phyloP scores from a whole-genome alignment of 192 early-diverging fungal species.

The Coemansia sp. region DNA sequence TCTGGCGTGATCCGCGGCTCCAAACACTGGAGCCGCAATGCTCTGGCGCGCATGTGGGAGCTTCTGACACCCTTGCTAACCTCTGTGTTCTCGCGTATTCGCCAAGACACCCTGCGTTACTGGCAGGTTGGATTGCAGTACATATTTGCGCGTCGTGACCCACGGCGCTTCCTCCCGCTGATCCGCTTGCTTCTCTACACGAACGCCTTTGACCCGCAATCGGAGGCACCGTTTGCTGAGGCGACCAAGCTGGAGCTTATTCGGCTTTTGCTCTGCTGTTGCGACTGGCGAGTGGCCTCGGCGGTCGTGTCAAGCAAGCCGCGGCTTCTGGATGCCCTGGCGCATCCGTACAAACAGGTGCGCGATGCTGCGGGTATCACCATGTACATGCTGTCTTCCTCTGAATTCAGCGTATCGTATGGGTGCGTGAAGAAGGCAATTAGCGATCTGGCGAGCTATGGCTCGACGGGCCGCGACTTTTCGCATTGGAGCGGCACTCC shows the following conservation, averaged over 20 bases:
- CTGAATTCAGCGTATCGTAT: constrained; percentile 60
- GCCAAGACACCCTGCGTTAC: constrained; percentile 69
- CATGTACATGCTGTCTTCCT: constrained; percentile 63
- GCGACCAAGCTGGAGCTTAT: constrained; percentile 73
- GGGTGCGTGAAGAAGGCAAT: constrained; percentile 43
- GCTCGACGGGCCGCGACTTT: constrained; percentile 45
- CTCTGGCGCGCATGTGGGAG: constrained; percentile 59
- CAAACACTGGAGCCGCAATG: constrained; percentile 74
- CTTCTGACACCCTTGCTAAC: constrained; percentile 64
- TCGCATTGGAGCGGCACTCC: constrained; percentile 39
- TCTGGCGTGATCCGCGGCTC: constrained; percentile 79
- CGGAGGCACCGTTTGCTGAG: constrained; percentile 82
- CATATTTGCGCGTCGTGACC: constrained; percentile 65
- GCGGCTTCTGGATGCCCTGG: constrained; percentile 48
- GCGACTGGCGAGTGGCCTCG: constrained; percentile 71
- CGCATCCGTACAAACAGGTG: constrained; percentile 89
- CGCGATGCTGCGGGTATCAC: constrained; percentile 71
- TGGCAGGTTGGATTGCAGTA: constrained; percentile 74
- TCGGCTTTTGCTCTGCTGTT: constrained; percentile 55
- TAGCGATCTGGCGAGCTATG: constrained; percentile 35
- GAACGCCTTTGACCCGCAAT: constrained; percentile 62
- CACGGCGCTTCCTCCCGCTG: constrained; percentile 72
- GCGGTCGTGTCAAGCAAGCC: constrained; percentile 26
- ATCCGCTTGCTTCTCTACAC: constrained; percentile 62
- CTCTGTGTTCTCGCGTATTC: constrained; percentile 59